Evolutionary conservation across 495 filamentous ascomycete species (phyloP).

Genomic region (Neurospora sp.): DNA sequence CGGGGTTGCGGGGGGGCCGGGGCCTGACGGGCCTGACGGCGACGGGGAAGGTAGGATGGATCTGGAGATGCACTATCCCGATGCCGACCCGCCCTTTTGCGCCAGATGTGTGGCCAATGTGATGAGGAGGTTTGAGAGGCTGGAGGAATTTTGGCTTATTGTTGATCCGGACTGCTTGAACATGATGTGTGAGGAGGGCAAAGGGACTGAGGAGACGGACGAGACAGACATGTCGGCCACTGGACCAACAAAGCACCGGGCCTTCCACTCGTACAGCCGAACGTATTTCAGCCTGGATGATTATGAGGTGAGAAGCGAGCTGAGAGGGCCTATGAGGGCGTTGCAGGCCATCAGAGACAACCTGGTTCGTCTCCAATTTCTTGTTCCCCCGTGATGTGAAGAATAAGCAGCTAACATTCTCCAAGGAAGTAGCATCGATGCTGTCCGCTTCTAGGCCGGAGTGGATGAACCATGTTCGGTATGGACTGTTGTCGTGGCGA

Average conservation of each 20-base stretch:
- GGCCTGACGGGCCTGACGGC: background rate
- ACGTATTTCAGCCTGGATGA: conserved; percentile 6
- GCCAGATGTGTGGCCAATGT: conserved; percentile 6
- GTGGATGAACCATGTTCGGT: conserved; percentile 4
- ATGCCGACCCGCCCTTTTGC: conserved; percentile 5
- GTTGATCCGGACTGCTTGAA: conserved; percentile 2
- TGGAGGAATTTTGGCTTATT: conserved; percentile 13
- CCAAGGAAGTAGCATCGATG: background rate
- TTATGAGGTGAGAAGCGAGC: background rate
- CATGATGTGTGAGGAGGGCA: background rate
- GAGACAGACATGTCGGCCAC: background rate
- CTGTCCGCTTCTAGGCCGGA: conserved; percentile 1
- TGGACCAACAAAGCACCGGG: background rate
- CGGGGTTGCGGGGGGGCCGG: background rate
- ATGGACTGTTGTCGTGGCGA: conserved; percentile 10
- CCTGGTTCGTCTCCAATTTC: conserved; percentile 2
- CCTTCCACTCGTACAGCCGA: conserved; percentile 9
- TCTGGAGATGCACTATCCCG: background rate
- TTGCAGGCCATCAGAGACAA: conserved; percentile 5
- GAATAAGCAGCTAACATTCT: background rate
- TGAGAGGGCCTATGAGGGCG: conserved; percentile 4
- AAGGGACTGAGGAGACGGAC: background rate
- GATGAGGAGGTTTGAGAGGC: conserved; percentile 8
- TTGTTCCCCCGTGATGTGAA: background rate
- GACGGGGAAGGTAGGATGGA: background rate